Evolutionary conservation across 2,329 filamentous ascomycete species (phyloP), one percentile per base, ranked within the genome.

Genomic region (Pestalotiopsis sp.): DNA sequence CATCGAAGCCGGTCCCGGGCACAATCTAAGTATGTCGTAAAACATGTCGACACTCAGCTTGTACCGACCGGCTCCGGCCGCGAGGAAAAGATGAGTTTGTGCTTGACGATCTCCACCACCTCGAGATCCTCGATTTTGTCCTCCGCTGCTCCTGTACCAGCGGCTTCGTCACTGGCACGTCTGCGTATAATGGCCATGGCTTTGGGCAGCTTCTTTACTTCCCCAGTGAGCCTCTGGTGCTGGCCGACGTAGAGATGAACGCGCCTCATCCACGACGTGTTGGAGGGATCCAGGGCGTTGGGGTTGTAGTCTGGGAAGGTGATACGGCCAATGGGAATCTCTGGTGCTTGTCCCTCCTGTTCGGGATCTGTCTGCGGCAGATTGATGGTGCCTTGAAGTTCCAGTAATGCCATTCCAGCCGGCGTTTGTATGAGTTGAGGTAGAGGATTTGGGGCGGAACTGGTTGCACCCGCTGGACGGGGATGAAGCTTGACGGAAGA

Each of bases 351-450:
- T 31, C 78, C 72, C 65, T 82, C 73, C 11, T 74, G 71, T 27
- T 80, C 75, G n/a, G 78, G 73, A 31, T 75, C 74, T 38, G 78
- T 73, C 2, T 81, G 71, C 7, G 93, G 91, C 1, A 94, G 84
- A 79, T 97, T 95, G 81, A 99, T 91, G 14, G 90, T 93, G 70
- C 95, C 96, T 84, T 99, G 96, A 14, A 99, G 89, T 82, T 98
- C 96, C 68, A 99, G 85, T 60, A 99, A 86, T 20, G 95, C 95
- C 56, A 98, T 88, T 65, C 96, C 96, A 0, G 92, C 91, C 0
- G 96, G 96, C 0, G 95, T 98, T 74, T 95, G 93, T 17, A 98
- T 88, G 71, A 97, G 86, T n/a, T 87, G 80, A 1, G 96, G 96
- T 4, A 98, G 88, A 4, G 93, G 90, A 69, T 80, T 86, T 38